These are phyloP conservation scores for Tremellales sp. DNA, from an alignment of 1,284 basidiomycete genomes.

Conservation along the genomic window DNA sequence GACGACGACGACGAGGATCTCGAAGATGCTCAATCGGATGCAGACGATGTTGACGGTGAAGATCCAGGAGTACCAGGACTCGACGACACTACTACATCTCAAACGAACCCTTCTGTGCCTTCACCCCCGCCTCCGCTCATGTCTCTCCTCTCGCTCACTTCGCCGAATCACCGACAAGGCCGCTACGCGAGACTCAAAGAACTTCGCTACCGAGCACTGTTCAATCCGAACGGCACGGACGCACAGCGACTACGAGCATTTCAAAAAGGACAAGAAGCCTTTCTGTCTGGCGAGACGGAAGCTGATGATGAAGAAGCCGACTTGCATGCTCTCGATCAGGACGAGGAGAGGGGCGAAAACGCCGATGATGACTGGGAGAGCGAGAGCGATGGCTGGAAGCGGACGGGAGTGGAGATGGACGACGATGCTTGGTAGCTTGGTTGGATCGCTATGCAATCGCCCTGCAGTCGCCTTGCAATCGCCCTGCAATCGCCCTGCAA, in stretches of 20 bases:
- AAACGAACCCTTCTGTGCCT: constrained; percentile 3
- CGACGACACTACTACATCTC: constrained; percentile 5
- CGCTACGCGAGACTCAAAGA: constrained; percentile 17
- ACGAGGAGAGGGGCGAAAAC: constrained; percentile 4
- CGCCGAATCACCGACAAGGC: constrained; percentile 13
- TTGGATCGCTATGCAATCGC: not conserved
- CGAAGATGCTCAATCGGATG: not conserved
- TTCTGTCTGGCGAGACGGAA: constrained; percentile 20
- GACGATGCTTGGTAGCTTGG: constrained; percentile 20
- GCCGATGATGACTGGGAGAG: constrained; percentile 33
- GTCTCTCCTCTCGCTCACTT: constrained; percentile 22
- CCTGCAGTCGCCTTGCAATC: not conserved
- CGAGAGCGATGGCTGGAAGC: constrained; percentile 35
- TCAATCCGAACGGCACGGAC: constrained; percentile 24
- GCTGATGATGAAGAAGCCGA: constrained; percentile 10
- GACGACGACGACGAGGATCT: constrained; percentile 9
- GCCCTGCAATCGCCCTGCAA: not conserved
- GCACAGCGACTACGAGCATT: constrained; percentile 24
- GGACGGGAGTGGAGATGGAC: constrained; percentile 13
- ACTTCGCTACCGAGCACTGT: constrained; percentile 37
- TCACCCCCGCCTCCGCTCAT: constrained; percentile 8
- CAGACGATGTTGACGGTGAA: not conserved
- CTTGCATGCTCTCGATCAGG: constrained; percentile 1
- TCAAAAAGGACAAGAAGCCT: constrained; percentile 35
- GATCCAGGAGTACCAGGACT: not conserved